Percentiles rank a stretch among this genome's conserved stretches.
These are phyloP conservation scores for Fusarium brevicatenulatum DNA, from an alignment of 2,329 filamentous ascomycete genomes.

Conservation along the genomic window DNA sequence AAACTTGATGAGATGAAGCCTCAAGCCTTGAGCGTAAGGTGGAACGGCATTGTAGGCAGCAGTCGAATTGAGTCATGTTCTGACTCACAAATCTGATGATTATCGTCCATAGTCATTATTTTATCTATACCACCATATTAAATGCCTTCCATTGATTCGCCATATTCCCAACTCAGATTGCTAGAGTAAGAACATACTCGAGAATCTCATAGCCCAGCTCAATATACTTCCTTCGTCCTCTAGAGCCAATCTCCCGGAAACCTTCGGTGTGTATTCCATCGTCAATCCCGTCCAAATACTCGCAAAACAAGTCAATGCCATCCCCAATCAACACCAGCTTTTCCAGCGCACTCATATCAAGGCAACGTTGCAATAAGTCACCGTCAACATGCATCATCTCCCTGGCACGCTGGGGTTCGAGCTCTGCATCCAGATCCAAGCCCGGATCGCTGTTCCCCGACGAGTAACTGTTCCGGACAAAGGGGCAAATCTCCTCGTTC, in stretches of 20 bases:
- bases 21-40: neutral
- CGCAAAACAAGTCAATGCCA: constrained; percentile 54
- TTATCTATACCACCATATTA: neutral
- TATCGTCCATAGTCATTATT: neutral
- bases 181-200: constrained; percentile 62
- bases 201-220: constrained; percentile 64
- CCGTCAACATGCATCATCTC: constrained; percentile 73
- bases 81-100: neutral
- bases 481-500: constrained; percentile 61
- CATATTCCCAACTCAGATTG: constrained; percentile 50
- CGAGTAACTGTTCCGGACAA: constrained; percentile 42
- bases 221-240: constrained; percentile 52
- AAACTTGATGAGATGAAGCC: neutral
- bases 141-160: neutral
- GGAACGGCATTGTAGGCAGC: neutral
- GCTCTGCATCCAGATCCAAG: constrained; percentile 34
- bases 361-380: constrained; percentile 68
- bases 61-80: neutral
- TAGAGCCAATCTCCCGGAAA: constrained; percentile 43
- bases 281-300: constrained; percentile 63
- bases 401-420: constrained; percentile 51
- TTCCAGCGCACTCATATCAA: constrained; percentile 59
- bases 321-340: constrained; percentile 50
- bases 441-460: constrained; percentile 5
- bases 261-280: constrained; percentile 53